Conservation (phyloP, 2,329 filamentous ascomycete genomes). For the Microdochium nivale region DNA sequence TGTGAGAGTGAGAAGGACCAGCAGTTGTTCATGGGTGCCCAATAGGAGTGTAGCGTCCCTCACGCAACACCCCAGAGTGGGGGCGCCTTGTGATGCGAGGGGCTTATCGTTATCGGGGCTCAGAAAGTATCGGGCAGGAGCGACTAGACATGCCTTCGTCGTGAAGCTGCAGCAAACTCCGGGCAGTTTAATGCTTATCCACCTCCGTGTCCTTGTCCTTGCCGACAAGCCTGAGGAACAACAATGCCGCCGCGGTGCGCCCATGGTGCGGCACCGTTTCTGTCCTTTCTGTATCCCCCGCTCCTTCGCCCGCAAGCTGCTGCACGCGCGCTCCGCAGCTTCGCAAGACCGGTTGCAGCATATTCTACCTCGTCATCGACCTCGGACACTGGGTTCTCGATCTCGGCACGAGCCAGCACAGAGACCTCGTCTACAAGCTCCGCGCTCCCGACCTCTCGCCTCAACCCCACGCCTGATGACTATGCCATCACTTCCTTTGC, state of each 20-base stretch:
- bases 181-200: too few species aligned
- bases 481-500: slow-evolving; percentile 78
- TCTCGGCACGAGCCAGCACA: slow-evolving; percentile 10
- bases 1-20: too few species aligned
- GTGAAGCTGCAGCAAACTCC: too few species aligned
- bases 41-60: too few species aligned
- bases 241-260: slow-evolving; percentile 34
- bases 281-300: slow-evolving; percentile 43
- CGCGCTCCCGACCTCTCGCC: slow-evolving; percentile 41
- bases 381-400: slow-evolving; percentile 4
- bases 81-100: too few species aligned
- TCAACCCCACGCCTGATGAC: slow-evolving; percentile 78
- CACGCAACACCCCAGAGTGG: too few species aligned
- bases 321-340: slow-evolving; percentile 10
- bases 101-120: too few species aligned
- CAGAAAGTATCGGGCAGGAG: too few species aligned
- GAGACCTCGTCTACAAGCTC: slow-evolving; percentile 21
- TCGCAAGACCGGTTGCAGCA: slow-evolving; percentile 14
- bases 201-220: too few species aligned
- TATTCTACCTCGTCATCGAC: slow-evolving; percentile 9
- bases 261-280: slow-evolving; percentile 24
- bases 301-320: slow-evolving; percentile 21
- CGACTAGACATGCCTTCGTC: too few species aligned
- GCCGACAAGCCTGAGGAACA: too few species aligned
- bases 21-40: too few species aligned